Evolutionary conservation across 306 rosid species (phyloP), one percentile per base, ranked within the genome.

Genomic region (Trichosanthes truncata): DNA sequence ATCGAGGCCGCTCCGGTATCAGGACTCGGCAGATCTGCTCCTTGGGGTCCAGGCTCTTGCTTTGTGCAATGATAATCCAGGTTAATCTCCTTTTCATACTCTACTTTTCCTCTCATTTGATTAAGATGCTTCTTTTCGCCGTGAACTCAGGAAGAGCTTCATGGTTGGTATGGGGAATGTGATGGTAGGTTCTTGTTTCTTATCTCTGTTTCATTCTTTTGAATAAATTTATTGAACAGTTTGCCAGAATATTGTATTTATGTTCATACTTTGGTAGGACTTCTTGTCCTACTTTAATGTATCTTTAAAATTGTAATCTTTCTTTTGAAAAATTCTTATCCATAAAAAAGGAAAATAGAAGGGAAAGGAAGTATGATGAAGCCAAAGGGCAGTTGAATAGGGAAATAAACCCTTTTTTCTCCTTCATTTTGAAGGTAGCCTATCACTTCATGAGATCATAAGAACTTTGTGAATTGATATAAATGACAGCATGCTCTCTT

Each of bases 21-120:
- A 7, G 89, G 86, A 55, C 83, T 51, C 9, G 89, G 89, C 26
- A 69, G 89, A 66, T 81, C 53, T 73, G 81, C 77, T 65, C 89
- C 89, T 12, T 48, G 53, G 21, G 86, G 77, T 65, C 89, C 89
- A 11, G 86, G 84, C 78, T 85, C 88, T 74, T 85, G 88, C 84
- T 80, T 66, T 78, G 15, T 18, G 33, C 86, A 85, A 41, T 82
- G 81, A 78, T 40, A 59, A 79, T 53, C 56, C 45, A 49, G 59
- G 59, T 73, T 15, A 46, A 48, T 25, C 6, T 48, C 23, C 13
- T 26, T 46, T 73, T 25, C 59, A 45, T 49, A 46, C 15, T 46
- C 77, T 2, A 23, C 20, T 11, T 23, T 0, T 67, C 51, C 51
- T 67, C 51, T 68, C 35, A 71, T 46, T 45, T 41, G 52, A 69